Conservation (phyloP, 352 stramenopile species). For the Globisporangium megalacanthum region DNA sequence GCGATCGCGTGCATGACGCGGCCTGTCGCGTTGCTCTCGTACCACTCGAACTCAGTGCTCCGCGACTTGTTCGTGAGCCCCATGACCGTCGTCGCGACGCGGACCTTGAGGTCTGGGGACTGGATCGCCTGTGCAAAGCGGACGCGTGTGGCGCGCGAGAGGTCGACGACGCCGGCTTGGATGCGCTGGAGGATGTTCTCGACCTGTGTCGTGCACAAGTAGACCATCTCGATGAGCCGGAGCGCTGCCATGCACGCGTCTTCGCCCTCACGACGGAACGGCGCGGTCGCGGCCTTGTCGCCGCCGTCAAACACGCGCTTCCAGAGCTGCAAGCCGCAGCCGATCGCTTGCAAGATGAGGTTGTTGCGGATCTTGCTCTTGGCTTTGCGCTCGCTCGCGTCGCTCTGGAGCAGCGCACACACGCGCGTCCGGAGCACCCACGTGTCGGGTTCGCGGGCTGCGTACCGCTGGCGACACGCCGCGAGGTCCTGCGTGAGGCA, state of each 20-base stretch:
- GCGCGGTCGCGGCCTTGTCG: conserved; percentile 15
- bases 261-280: conserved; percentile 44
- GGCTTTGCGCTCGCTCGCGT: conserved; percentile 25
- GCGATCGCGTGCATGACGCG: conserved; percentile 53
- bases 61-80: conserved; percentile 70
- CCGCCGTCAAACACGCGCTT: conserved; percentile 50
- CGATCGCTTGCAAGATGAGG: conserved; percentile 59
- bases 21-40: conserved; percentile 68
- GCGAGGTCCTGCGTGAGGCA: conserved; percentile 71
- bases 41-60: conserved; percentile 77
- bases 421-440: conserved; percentile 65
- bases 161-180: conserved; percentile 46
- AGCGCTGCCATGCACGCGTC: conserved; percentile 56
- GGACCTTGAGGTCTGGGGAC: conserved; percentile 49
- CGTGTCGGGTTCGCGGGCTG: conserved; percentile 28
- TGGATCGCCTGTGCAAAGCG: conserved; percentile 63
- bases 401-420: conserved; percentile 49
- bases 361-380: conserved; percentile 57
- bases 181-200: conserved; percentile 71
- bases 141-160: conserved; percentile 43
- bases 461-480: conserved; percentile 46
- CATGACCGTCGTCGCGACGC: conserved; percentile 58
- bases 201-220: conserved; percentile 64
- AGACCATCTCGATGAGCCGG: conserved; percentile 78
- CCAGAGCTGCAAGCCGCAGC: conserved; percentile 52